These are phyloP conservation scores for Lithospermum erythrorhizon DNA, from an alignment of 257 asterid species.

Conservation along the genomic window DNA sequence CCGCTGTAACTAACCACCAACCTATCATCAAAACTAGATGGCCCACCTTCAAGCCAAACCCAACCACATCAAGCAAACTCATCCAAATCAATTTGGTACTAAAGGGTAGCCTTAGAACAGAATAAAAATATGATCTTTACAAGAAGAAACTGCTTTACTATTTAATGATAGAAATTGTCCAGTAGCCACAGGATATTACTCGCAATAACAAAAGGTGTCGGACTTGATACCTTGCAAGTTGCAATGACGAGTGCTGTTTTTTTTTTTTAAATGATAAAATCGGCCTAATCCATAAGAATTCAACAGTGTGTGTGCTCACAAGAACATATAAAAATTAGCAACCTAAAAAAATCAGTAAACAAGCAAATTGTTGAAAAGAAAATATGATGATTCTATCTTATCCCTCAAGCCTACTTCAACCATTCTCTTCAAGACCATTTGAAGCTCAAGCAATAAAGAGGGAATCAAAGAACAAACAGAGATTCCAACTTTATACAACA, in stretches of 20 bases:
- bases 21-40: conserved; percentile 60
- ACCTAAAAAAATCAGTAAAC: neutral
- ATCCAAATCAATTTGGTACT: conserved; percentile 24
- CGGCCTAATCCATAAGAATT: neutral
- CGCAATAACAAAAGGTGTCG: too few species aligned
- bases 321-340: conserved; percentile 11
- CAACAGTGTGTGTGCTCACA: too few species aligned
- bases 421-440: conserved; percentile 3
- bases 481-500: conserved; percentile 23
- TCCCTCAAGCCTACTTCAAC: conserved; percentile 32
- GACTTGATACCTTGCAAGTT: too few species aligned
- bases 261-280: conserved; percentile 10
- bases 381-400: conserved; percentile 30
- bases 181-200: too few species aligned
- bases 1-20: conserved; percentile 54
- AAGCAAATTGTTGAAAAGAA: conserved; percentile 3
- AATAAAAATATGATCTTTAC: conserved; percentile 8
- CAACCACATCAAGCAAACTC: conserved; percentile 70
- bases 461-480: conserved; percentile 6
- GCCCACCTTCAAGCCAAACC: conserved; percentile 81
- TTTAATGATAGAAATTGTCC: conserved; percentile 8
- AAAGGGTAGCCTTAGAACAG: conserved; percentile 13
- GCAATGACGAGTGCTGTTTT: too few species aligned
- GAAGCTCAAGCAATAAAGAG: conserved; percentile 15
- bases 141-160: conserved; percentile 6